Evolutionary conservation across 1,284 basidiomycete genomes (phyloP).

Genomic region (Naganishia cerealis): DNA sequence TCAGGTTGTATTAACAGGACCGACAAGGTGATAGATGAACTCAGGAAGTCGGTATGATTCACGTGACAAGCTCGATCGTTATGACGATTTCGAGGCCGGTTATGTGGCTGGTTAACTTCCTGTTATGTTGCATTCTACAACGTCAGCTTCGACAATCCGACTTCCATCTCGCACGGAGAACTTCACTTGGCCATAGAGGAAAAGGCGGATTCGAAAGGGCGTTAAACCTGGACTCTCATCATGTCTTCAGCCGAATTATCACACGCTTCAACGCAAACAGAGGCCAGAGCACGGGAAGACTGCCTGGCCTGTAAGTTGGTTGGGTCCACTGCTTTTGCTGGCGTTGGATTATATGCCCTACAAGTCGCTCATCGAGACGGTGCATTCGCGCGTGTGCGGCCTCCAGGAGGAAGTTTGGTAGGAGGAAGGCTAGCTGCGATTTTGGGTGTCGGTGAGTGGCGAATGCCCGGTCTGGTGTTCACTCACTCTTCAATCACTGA

Average conservation of each 20-base stretch:
- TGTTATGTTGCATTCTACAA: neutral
- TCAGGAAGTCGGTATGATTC: neutral
- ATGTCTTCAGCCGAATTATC: slow-evolving; percentile 25
- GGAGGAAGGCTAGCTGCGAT: slow-evolving; percentile 23
- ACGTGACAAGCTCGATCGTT: slow-evolving; percentile 7
- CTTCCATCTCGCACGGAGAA: neutral
- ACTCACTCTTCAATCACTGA: neutral
- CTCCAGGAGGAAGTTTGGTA: slow-evolving; percentile 36
- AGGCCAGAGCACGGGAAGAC: slow-evolving; percentile 4
- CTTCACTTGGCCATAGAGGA: neutral
- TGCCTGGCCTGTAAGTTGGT: slow-evolving; percentile 45
- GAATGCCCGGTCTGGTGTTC: neutral
- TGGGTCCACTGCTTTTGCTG: slow-evolving; percentile 46
- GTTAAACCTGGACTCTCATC: neutral
- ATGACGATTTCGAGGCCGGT: too few species aligned
- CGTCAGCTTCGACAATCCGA: neutral
- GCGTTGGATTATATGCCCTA: slow-evolving; percentile 49
- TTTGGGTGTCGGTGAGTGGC: slow-evolving; percentile 20
- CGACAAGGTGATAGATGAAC: too few species aligned
- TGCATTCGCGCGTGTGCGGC: slow-evolving; percentile 44
- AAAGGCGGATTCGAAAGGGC: too few species aligned
- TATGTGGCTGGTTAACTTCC: neutral
- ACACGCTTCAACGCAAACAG: slow-evolving; percentile 17
- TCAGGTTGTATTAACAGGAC: too few species aligned
- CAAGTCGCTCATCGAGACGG: slow-evolving; percentile 45